A percentile compares a stretch with the other conserved stretches of the same genome.
These are phyloP conservation scores for Jamesozyma jinghongensis DNA, from an alignment of 805 yeast genomes.

Conservation along the genomic window DNA sequence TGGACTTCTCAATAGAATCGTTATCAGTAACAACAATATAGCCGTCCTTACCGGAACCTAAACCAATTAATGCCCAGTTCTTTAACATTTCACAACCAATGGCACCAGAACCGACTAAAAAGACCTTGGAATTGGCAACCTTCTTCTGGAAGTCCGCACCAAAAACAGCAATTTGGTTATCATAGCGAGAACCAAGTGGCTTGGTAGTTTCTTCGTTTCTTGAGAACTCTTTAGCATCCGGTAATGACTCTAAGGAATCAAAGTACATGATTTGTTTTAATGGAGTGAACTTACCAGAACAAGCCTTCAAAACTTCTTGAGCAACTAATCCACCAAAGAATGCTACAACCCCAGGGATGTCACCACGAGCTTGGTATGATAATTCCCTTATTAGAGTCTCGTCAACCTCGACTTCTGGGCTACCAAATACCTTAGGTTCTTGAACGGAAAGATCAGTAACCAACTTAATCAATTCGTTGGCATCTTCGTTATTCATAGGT, in stretches of 20 bases:
- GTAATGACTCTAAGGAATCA: conserved; percentile 88
- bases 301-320: conserved; percentile 91
- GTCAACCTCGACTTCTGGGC: conserved; percentile 45
- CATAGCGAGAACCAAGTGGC: conserved; percentile 78
- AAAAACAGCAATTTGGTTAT: conserved; percentile 90
- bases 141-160: conserved; percentile 69
- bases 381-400: conserved; percentile 60
- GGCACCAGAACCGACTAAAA: conserved; percentile 95
- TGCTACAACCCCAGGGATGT: conserved; percentile 81
- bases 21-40: conserved; percentile 74
- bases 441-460: conserved; percentile 52
- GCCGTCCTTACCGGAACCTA: conserved; percentile 88
- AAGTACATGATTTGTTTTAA: conserved; percentile 85
- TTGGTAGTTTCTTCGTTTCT: conserved; percentile 65
- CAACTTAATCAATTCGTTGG: conserved; percentile 51
- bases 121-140: conserved; percentile 69
- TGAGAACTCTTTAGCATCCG: conserved; percentile 45
- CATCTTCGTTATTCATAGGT: conserved; percentile 68
- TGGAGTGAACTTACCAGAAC: conserved; percentile 93
- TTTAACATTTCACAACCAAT: conserved; percentile 98
- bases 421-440: conserved; percentile 45
- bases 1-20: conserved; percentile 91
- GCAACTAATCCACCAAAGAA: conserved; percentile 91
- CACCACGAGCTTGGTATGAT: conserved; percentile 83
- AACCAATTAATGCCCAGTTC: conserved; percentile 95